Conservation (phyloP, 331 rosid genomes). For the Malus hybrid region DNA sequence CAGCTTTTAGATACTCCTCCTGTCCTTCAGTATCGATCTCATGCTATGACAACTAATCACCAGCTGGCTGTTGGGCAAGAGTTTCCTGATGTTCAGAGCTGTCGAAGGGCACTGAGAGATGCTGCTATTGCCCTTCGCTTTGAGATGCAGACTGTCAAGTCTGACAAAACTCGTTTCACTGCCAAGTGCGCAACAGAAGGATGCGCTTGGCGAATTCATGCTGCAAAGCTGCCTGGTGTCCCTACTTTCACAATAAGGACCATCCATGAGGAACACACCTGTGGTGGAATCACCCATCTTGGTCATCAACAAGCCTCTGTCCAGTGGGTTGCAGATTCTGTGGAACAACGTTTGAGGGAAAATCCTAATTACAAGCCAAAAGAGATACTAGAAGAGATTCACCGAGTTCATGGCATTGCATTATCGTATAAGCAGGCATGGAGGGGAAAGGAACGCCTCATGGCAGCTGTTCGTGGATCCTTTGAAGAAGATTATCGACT, state of each 20-base stretch:
- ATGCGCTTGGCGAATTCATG: conserved; percentile 62
- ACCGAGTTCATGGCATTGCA: conserved; percentile 47
- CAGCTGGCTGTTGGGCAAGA: conserved; percentile 47
- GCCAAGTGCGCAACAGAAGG: conserved; percentile 55
- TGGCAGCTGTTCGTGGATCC: conserved; percentile 51
- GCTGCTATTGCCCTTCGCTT: conserved; percentile 57
- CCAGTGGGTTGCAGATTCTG: conserved; percentile 59
- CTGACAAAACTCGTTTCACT: conserved; percentile 53
- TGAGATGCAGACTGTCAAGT: conserved; percentile 50
- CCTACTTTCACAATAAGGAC: conserved; percentile 60
- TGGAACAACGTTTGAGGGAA: conserved; percentile 42
- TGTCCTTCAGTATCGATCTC: conserved; percentile 29
- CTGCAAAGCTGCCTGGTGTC: conserved; percentile 54
- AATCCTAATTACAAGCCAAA: conserved; percentile 51
- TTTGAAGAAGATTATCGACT: conserved; percentile 49
- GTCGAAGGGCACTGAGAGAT: conserved; percentile 59
- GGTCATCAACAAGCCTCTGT: conserved; percentile 66
- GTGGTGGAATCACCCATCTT: conserved; percentile 47
- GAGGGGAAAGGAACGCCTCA: conserved; percentile 55
- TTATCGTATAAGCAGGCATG: conserved; percentile 60
- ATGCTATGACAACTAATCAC: conserved; percentile 10
- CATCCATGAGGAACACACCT: conserved; percentile 41
- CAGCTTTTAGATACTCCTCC: conserved; percentile 10
- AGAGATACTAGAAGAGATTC: conserved; percentile 58
- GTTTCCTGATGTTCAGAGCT: conserved; percentile 50